Percentiles rank a stretch among this genome's conserved stretches.
Evolutionary conservation across 495 filamentous ascomycete species (phyloP).

Genomic region (Hypoxylon lienhwacheense): DNA sequence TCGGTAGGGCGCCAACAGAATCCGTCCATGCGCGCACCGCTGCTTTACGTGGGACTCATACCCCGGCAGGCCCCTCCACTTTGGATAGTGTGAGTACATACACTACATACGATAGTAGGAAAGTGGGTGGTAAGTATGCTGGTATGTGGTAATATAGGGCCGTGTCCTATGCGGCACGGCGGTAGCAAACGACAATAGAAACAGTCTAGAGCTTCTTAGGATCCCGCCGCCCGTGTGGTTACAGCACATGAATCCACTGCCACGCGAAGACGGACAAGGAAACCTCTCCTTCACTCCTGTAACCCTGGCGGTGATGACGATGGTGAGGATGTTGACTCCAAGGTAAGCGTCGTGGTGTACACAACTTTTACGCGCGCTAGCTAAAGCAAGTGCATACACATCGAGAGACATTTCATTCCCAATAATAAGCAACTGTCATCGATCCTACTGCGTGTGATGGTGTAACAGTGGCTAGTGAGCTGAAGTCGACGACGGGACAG

Average conservation of each 20-base stretch:
- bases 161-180: slow-evolving; percentile 16
- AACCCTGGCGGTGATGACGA: slow-evolving; percentile 3
- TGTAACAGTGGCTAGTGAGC: slow-evolving; percentile 31
- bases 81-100: slow-evolving; percentile 20
- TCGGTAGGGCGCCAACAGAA: slow-evolving; percentile 27
- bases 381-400: not conserved
- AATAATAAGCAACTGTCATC: slow-evolving; percentile 19
- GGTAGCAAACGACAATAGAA: slow-evolving; percentile 5
- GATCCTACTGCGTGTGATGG: slow-evolving; percentile 27
- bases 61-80: slow-evolving; percentile 8
- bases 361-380: slow-evolving; percentile 3
- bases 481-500: slow-evolving; percentile 2
- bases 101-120: no score
- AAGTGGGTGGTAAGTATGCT: no score
- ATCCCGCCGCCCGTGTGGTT: slow-evolving; percentile 23
- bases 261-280: slow-evolving; percentile 29
- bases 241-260: slow-evolving; percentile 36
- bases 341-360: not conserved
- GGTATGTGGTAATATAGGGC: not conserved
- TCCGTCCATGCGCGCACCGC: slow-evolving; percentile 23
- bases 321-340: not conserved
- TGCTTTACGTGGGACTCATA: slow-evolving; percentile 12
- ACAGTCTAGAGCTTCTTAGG: slow-evolving; percentile 17
- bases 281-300: slow-evolving; percentile 5
- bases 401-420: slow-evolving; percentile 16